Percentiles rank a stretch among this genome's conserved stretches.
phyloP scores from a whole-genome alignment of 768 basidiomycete genomes.

The Tylopilus subfusipes region DNA sequence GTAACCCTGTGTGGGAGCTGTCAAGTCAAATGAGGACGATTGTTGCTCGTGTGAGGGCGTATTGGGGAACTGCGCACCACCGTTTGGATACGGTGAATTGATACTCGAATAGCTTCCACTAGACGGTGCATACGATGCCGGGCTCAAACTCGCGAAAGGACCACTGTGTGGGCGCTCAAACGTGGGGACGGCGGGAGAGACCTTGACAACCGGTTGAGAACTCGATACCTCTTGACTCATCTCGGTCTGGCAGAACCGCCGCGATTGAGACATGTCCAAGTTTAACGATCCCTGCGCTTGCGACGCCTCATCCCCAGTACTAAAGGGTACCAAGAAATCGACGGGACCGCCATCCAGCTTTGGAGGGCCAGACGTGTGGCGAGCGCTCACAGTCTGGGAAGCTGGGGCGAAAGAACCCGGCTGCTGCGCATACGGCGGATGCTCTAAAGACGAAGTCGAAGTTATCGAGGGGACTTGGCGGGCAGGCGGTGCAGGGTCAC shows the following conservation, averaged over 20 bases:
- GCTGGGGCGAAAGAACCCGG: constrained; percentile 9
- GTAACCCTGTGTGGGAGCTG: constrained; percentile 16
- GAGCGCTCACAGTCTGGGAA: constrained; percentile 2
- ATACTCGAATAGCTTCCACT: constrained; percentile 24
- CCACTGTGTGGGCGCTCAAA: constrained; percentile 25
- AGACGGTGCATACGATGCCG: constrained; percentile 24
- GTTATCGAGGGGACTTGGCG: constrained; percentile 12
- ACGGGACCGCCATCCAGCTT: constrained; percentile 15
- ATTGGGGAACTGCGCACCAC: constrained; percentile 13
- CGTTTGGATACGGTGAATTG: constrained; percentile 25
- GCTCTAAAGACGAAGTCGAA: constrained; percentile 11
- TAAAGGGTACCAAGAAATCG: constrained; percentile 27
- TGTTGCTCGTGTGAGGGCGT: constrained; percentile 23
- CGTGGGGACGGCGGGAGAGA: background rate
- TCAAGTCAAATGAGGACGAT: constrained; percentile 20
- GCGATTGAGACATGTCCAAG: constrained; percentile 16
- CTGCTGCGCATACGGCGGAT: constrained; percentile 11
- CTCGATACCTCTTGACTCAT: constrained; percentile 8
- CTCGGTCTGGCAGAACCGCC: constrained; percentile 12
- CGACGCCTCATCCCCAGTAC: constrained; percentile 14
- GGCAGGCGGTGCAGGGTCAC: constrained; percentile 5
- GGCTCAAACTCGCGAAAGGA: constrained; percentile 20
- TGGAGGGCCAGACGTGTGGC: constrained; percentile 5
- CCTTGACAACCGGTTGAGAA: constrained; percentile 11
- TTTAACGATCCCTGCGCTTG: constrained; percentile 12